Evolutionary conservation across 2,329 filamentous ascomycete species (phyloP), one percentile per base, ranked within the genome.

Genomic region (Microascus cirrosus): DNA sequence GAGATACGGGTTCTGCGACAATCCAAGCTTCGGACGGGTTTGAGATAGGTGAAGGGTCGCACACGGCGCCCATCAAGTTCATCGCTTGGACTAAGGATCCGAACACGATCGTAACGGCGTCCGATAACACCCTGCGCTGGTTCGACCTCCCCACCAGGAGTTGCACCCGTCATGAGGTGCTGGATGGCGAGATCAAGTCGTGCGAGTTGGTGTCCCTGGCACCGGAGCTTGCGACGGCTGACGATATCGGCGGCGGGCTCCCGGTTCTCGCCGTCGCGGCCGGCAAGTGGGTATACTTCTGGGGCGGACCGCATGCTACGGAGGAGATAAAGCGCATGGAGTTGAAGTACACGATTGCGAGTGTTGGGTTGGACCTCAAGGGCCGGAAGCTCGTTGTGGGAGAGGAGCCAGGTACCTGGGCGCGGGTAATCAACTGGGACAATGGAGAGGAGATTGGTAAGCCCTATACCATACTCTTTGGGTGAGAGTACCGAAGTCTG

Each of bases 231-330:
- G 80, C 82, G 48, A 80, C 83, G 60, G 74, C 77, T 22, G 79
- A 74, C 24, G 86, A 87, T 61, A 82, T 86, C 65, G 83, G 84
- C 54, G 81, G 82, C 4, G 89, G 89, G 35, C 73, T 79, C 42
- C 85, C 85, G 3, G 85, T 96, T 15, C 74, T 99, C 61, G 90
- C 89, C 50, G 91, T 97, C 20, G 90, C 94, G 2, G 92, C 94
- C n/a, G 94, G 94, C 57, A 96, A 96, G 71, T 89, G 84, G 48
- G 88, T 92, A 8, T 95, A 95, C 73, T 95, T 99, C 68, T 96
- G 94, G 79, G 85, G 91, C 58, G 90, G 90, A 18, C 71, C 76
- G 13, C 79, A 81, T 59, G 89, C 90, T 8, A 89, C 81, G 65
- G 76, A 80, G 24, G 76, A 83, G 63, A 77, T 97, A 65, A 97